Evolutionary conservation across 2,329 filamentous ascomycete genomes (phyloP), one percentile per base, ranked within the genome.

Genomic region (Aureobasidium sp.): DNA sequence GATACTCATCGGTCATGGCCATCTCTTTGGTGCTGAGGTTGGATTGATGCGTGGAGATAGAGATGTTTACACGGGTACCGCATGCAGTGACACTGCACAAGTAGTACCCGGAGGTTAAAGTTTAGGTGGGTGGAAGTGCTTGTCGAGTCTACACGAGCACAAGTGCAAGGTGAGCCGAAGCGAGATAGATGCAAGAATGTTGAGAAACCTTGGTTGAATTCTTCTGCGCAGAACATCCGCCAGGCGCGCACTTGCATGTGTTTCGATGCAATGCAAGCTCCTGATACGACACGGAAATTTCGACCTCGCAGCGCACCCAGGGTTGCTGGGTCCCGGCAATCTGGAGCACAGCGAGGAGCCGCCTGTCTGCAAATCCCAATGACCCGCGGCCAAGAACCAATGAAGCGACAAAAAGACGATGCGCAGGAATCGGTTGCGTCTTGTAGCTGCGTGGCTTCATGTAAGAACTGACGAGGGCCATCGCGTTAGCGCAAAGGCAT

Each of bases 191-290:
- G 53, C 53, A 25, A 46, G 53, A 35, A 33, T 57, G 53, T 57
- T 57, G 53, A 57, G 53, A 46, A 57, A 57, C 53, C 53, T 57
- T 57, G 53, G 53, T 46, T 46, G 53, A 57, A 55, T 46, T 46
- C 40, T 45, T 57, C 17, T 46, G 27, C 21, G 19, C n/a, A 46
- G 40, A 37, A 43, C n/a, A 31, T 33, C 51, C 23, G 25, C 51
- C 40, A 57, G 53, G 53, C 53, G 53, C 40, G 40, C 38, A 46
- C 51, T 55, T 55, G 51, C 51, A 55, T 43, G 21, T 43, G 38
- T 43, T 33, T 40, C 9, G 51, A 43, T 55, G 51, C 53, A 45
- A 57, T 46, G 53, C 53, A 27, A 23, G 53, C 19, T 57, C 29
- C 40, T 57, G 31, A 45, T 45, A 57, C 40, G 38, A 55, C 51